Evolutionary conservation across 2,329 filamentous ascomycete species (phyloP), one percentile per base, ranked within the genome.

Genomic region (Aureobasidium pullulans): DNA sequence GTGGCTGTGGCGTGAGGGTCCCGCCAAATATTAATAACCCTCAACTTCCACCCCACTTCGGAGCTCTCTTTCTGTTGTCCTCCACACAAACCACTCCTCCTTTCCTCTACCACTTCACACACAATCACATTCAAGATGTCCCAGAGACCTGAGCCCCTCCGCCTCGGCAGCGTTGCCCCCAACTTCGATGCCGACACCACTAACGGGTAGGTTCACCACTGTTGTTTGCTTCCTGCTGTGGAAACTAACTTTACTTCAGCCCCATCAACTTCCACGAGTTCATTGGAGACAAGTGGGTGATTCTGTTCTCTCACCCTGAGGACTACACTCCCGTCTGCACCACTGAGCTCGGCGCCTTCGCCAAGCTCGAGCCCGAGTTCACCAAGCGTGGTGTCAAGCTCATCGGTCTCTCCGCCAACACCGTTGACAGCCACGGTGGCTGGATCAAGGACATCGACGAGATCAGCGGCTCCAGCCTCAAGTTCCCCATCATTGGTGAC

Each of bases 181-280:
- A 83, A 88, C 78, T 88, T 88, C 78, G 74, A 85, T 67, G 84
- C 85, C 62, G 80, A 86, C 68, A 87, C 85, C 66, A 88, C 85
- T 64, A 71, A 78, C 63, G 85, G 85, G 61, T 43, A 47, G 19
- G 42, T 44, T 16, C 9, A 29, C 19, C 16, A 29, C 23, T 52
- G 47, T 8, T 28, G 29, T 29, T 6, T 39, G 32, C 19, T 32
- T 37, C 19, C 16, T 42, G 28, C n/a, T 6, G 6, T 19, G 15
- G 39, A 43, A 4, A 40, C 29, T 43, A 28, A 78, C 78, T 58
- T 9, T 15, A 6, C 19, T 13, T 15, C 36, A 52, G 48, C 32
- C 39, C 39, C 50, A 86, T 88, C 71, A 79, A 87, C 74, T 88
- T 88, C 79, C 85, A 88, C 76, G 77, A 87, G 66, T 88, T 83